Conservation (phyloP, 2,329 filamentous ascomycete species). For the Beauveria asiatica region DNA sequence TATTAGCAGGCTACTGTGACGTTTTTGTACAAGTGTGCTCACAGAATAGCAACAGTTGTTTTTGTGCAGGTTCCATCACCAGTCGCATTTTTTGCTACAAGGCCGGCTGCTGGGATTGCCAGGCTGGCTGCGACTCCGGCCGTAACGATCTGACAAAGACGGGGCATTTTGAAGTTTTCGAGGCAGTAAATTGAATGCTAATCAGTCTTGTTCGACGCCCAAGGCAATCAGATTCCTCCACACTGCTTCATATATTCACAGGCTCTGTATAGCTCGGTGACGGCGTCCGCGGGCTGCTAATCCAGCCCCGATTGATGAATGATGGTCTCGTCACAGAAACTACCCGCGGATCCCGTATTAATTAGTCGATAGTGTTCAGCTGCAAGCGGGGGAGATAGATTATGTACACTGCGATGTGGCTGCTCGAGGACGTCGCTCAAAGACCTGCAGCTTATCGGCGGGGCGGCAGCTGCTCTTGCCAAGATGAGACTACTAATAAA, state of each 20-base stretch:
- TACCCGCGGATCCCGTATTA: constrained; percentile 2
- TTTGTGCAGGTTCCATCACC: constrained; percentile 17
- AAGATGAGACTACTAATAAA: background rate
- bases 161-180: background rate
- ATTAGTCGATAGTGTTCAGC: background rate
- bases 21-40: background rate
- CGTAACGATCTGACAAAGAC: background rate
- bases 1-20: background rate
- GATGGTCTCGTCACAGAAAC: background rate
- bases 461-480: background rate
- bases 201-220: background rate
- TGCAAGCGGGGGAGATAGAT: background rate
- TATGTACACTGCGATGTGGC: background rate
- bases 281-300: background rate
- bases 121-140: background rate
- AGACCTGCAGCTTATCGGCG: background rate
- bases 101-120: constrained; percentile 4
- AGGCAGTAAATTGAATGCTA: background rate
- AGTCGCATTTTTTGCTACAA: constrained; percentile 3
- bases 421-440: background rate
- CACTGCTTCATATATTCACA: background rate
- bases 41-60: constrained; percentile 25
- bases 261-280: background rate
- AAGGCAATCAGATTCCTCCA: background rate
- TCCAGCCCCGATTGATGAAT: background rate